Percentiles rank a stretch among this genome's conserved stretches.
Evolutionary conservation across 2,329 filamentous ascomycete species (phyloP).

Genomic region (Gnomoniopsis sp.): DNA sequence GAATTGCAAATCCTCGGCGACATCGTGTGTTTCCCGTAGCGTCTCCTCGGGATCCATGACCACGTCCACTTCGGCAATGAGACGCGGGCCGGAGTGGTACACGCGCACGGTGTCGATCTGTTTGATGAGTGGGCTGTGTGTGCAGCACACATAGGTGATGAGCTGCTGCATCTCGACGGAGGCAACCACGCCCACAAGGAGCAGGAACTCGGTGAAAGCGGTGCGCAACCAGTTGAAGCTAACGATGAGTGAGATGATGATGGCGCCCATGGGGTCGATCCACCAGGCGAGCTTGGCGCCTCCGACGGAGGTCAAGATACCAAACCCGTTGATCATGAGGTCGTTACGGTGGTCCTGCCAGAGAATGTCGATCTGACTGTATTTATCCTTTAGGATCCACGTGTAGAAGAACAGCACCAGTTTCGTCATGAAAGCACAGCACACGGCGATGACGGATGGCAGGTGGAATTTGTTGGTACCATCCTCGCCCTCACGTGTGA

Average conservation of each 20-base stretch:
- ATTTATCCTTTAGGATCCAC: slow-evolving; percentile 84
- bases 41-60: slow-evolving; percentile 79
- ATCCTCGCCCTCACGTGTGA: slow-evolving; percentile 41
- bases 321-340: slow-evolving; percentile 92
- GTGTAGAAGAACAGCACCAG: slow-evolving; percentile 84
- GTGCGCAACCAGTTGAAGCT: slow-evolving; percentile 78
- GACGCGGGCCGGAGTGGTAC: slow-evolving; percentile 82
- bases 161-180: slow-evolving; percentile 84
- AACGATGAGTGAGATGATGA: slow-evolving; percentile 77
- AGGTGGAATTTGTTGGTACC: slow-evolving; percentile 68
- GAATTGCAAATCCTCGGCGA: slow-evolving; percentile 89
- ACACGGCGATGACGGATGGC: slow-evolving; percentile 80
- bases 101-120: slow-evolving; percentile 94
- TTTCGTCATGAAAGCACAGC: slow-evolving; percentile 81
- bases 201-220: slow-evolving; percentile 82
- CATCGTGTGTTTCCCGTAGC: slow-evolving; percentile 80
- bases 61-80: slow-evolving; percentile 94
- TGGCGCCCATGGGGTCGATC: slow-evolving; percentile 90
- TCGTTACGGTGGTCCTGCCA: slow-evolving; percentile 99
- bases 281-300: slow-evolving; percentile 89
- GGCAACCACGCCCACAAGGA: slow-evolving; percentile 86
- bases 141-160: slow-evolving; percentile 95
- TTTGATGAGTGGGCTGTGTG: slow-evolving; percentile 75
- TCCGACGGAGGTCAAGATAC: slow-evolving; percentile 86
- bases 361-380: slow-evolving; percentile 85